These are phyloP conservation scores for Ophiocordyceps camponoti-floridani DNA, from an alignment of 2,329 filamentous ascomycete species.

Conservation along the genomic window DNA sequence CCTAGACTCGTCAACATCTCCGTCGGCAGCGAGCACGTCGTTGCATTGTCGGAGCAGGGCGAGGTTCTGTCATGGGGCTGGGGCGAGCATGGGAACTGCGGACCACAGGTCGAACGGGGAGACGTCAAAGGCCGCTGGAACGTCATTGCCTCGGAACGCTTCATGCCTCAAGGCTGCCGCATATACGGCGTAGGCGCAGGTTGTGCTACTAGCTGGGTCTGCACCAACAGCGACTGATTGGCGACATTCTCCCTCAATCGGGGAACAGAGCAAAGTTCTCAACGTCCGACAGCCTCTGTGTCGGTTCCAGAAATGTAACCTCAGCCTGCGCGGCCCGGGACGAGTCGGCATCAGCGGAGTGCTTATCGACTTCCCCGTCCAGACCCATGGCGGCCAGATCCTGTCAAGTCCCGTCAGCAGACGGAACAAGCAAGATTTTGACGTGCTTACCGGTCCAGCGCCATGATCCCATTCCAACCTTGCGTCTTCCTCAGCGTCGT, in stretches of 20 bases:
- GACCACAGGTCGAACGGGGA: constrained; percentile 42
- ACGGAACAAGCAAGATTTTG: neutral
- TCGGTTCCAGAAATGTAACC: constrained; percentile 40
- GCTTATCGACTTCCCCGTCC: constrained; percentile 16
- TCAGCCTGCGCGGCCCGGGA: constrained; percentile 7
- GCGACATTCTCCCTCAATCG: constrained; percentile 9
- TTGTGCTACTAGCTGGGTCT: constrained; percentile 77
- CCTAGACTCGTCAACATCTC: constrained; percentile 46
- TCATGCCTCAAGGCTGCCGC: constrained; percentile 28
- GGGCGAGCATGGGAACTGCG: constrained; percentile 97
- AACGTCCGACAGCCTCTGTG: constrained; percentile 56
- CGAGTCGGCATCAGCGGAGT: constrained; percentile 6
- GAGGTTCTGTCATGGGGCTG: constrained; percentile 80
- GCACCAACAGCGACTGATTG: constrained; percentile 15
- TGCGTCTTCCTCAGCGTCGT: constrained; percentile 46
- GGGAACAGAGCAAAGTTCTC: constrained; percentile 25
- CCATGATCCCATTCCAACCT: constrained; percentile 60
- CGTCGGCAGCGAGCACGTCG: constrained; percentile 76
- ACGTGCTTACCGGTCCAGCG: constrained; percentile 36
- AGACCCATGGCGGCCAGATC: constrained; percentile 25
- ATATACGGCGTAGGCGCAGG: constrained; percentile 59
- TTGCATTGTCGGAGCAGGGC: constrained; percentile 48
- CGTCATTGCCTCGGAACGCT: constrained; percentile 39
- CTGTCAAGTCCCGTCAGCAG: constrained; percentile 18
- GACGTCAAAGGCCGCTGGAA: constrained; percentile 56